Evolutionary conservation across 805 yeast genomes (phyloP).

Genomic region (Metschnikowia arizonensis): DNA sequence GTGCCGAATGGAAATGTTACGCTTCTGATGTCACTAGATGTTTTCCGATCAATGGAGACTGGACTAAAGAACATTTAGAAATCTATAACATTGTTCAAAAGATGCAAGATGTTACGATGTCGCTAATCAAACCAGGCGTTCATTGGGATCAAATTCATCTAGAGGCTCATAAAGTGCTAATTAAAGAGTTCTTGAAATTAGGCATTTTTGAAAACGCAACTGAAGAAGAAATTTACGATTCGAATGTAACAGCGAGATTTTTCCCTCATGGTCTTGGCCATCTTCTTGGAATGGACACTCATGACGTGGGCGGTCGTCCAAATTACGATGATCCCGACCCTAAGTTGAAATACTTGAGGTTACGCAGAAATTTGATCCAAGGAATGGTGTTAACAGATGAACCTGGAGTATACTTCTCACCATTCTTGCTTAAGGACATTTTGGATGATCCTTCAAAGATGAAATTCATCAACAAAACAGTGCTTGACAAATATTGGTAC

Average conservation of each 20-base stretch:
- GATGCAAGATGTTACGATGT: slow-evolving; percentile 77
- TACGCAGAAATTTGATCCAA: slow-evolving; percentile 64
- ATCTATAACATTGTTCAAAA: slow-evolving; percentile 74
- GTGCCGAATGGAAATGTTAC: slow-evolving; percentile 94
- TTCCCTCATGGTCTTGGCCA: slow-evolving; percentile 98
- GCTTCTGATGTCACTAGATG: slow-evolving; percentile 94
- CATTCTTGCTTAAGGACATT: slow-evolving; percentile 67
- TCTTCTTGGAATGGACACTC: slow-evolving; percentile 89
- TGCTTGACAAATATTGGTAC: slow-evolving; percentile 72
- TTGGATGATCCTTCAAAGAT: slow-evolving; percentile 45
- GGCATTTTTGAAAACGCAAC: slow-evolving; percentile 68
- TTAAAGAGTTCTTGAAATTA: slow-evolving; percentile 62
- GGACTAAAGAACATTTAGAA: slow-evolving; percentile 82
- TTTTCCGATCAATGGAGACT: slow-evolving; percentile 86
- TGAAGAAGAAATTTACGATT: slow-evolving; percentile 62
- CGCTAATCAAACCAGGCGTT: slow-evolving; percentile 73
- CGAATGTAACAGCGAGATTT: slow-evolving; percentile 72
- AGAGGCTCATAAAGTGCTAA: slow-evolving; percentile 72
- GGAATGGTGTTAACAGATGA: slow-evolving; percentile 93
- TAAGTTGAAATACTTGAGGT: slow-evolving; percentile 68
- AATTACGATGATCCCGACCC: slow-evolving; percentile 83
- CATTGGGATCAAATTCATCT: slow-evolving; percentile 83
- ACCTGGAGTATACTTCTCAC: slow-evolving; percentile 91
- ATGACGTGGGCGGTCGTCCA: slow-evolving; percentile 89
- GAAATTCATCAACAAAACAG: slow-evolving; percentile 59